Base-by-base conservation (phyloP, 345 rosid genomes). In the Lagerstroemia speciosa region DNA sequence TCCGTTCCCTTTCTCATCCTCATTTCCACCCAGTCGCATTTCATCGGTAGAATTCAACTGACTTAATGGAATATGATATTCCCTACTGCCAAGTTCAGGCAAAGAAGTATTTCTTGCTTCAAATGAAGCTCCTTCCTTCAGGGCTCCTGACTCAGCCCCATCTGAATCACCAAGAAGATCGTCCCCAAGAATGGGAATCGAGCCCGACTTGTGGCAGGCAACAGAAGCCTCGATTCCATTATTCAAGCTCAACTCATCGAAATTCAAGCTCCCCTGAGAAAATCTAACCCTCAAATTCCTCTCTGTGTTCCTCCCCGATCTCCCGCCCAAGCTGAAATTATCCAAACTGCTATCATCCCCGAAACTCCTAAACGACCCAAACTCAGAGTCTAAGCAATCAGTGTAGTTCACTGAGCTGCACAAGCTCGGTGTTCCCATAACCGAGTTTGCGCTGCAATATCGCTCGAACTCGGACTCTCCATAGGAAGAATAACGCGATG, bases 371-470 rank as follows among this genome's bases (percentile, higher is more conserved):
- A 77, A 73, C 24, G 87, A 83, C 64, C 90, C 96, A 27, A 91
- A 84, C 37, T 86, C 95, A 64, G 85, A 81, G 57, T 84, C 97
- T 63, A 83, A 48, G 61, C 79, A 75, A 69, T 89, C 98, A 62
- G 82, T 82, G 65, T 82, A 80, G 2, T 78, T 71, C 50, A 76
- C 65, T 4, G 89, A 84, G 78, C 94, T 81, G 53, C 87, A 82
- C 73, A 89, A 9, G 70, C 92, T 86, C 0, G 94, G 96, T 6
- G 96, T 91, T 43, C 91, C 96, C 73, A 87, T 70, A 8, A 78
- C 90, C 71, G 96, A 93, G 79, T 87, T 89, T 6, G 94, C 96
- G 69, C 94, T 93, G 72, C 87, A 86, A 53, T 93, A 93, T 9
- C 89, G 81, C 67, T 89, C 96, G 55, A 85, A 82, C 68, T 91